Evolutionary conservation across 1,284 basidiomycete genomes (phyloP).

Genomic region (Cryptococcus sp.): DNA sequence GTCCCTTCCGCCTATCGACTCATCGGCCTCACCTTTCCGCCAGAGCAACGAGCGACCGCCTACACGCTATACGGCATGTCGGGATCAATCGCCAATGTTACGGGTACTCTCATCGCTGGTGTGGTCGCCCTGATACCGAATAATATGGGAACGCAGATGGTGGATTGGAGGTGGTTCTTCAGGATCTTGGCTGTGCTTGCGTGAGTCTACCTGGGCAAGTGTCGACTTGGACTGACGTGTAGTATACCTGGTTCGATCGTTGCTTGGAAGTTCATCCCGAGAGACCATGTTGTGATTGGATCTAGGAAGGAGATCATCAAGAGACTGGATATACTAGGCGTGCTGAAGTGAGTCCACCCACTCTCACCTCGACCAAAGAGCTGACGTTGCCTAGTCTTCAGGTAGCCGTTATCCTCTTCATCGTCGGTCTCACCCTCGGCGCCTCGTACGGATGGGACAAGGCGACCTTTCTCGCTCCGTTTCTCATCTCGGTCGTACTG

Average conservation of each 20-base stretch:
- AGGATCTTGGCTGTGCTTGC: conserved; percentile 28
- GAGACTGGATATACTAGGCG: not conserved
- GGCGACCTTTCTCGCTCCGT: conserved; percentile 13
- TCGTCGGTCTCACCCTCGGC: conserved; percentile 17
- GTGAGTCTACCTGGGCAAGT: not conserved
- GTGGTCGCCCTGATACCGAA: conserved; percentile 22
- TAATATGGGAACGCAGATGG: conserved; percentile 23
- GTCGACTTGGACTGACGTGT: not conserved
- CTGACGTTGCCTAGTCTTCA: conserved; percentile 7
- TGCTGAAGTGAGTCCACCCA: not conserved
- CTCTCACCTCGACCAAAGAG: not conserved
- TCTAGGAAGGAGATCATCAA: not conserved
- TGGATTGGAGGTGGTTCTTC: conserved; percentile 34
- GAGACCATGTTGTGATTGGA: not conserved
- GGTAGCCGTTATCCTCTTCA: conserved; percentile 10
- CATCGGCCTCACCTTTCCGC: conserved; percentile 36
- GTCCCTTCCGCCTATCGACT: conserved; percentile 36
- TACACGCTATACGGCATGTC: conserved; percentile 40
- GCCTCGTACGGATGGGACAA: conserved; percentile 14
- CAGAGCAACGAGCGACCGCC: conserved; percentile 28
- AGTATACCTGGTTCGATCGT: conserved; percentile 1
- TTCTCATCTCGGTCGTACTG: conserved; percentile 8
- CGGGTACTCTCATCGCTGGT: not conserved
- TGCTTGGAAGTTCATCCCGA: not conserved
- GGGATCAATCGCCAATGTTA: conserved; percentile 24